These are phyloP conservation scores for Candida parachauliodes DNA, from an alignment of 805 yeast species.

Conservation along the genomic window DNA sequence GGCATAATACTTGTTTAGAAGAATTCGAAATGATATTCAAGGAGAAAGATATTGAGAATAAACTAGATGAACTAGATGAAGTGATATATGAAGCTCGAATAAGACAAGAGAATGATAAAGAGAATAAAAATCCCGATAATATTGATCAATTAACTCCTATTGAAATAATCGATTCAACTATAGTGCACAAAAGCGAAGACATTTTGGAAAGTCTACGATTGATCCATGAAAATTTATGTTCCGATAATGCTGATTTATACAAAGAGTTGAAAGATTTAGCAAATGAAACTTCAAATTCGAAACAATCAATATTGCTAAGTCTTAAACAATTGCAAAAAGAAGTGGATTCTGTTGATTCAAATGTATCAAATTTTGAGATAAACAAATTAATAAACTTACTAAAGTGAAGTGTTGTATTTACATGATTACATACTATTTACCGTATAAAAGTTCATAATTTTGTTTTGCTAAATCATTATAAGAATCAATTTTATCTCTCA, in stretches of 20 bases:
- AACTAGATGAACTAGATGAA: conserved; percentile 47
- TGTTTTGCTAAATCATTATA: conserved; percentile 38
- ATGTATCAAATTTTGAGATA: not conserved
- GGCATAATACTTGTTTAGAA: conserved; percentile 45
- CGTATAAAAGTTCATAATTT: conserved; percentile 22
- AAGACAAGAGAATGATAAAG: conserved; percentile 17
- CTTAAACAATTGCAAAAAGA: conserved; percentile 4
- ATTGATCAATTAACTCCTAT: conserved; percentile 28
- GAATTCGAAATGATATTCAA: conserved; percentile 54
- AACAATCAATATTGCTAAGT: conserved; percentile 9
- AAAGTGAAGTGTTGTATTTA: not conserved
- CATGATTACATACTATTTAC: conserved; percentile 1
- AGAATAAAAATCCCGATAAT: conserved; percentile 16
- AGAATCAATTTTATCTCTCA: conserved; percentile 38
- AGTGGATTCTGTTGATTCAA: not conserved
- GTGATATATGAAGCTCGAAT: conserved; percentile 39
- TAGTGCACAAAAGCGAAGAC: conserved; percentile 17
- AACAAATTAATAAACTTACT: conserved; percentile 4
- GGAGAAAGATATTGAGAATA: conserved; percentile 43
- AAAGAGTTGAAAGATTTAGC: conserved; percentile 20
- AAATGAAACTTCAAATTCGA: conserved; percentile 17
- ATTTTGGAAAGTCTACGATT: conserved; percentile 25
- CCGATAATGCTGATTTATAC: conserved; percentile 30
- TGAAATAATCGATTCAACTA: conserved; percentile 30
- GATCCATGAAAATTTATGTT: conserved; percentile 34